Conservation (phyloP, 2,329 filamentous ascomycete species). For the Colletotrichum destructivum region DNA sequence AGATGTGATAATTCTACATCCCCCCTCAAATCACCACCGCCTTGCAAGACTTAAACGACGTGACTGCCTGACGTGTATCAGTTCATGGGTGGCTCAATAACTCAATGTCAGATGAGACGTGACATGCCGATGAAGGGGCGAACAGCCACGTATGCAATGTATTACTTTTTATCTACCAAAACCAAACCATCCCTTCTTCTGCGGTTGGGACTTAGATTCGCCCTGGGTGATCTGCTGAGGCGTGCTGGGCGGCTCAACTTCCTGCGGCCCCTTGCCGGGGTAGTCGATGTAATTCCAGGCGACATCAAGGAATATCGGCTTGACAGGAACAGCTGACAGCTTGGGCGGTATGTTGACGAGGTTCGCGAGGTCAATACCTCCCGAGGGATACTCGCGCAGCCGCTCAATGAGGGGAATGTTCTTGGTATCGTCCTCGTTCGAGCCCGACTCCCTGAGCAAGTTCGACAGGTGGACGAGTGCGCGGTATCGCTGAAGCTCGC, state of each 20-base stretch:
- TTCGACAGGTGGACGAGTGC: constrained; percentile 88
- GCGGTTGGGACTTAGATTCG: constrained; percentile 59
- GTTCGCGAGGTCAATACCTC: constrained; percentile 81
- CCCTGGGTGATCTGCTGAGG: constrained; percentile 42
- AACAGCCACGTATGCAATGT: not conserved
- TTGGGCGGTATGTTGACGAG: constrained; percentile 91
- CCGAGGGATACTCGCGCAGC: constrained; percentile 81
- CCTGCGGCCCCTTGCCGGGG: constrained; percentile 70
- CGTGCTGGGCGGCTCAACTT: constrained; percentile 44
- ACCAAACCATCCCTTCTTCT: constrained; percentile 84
- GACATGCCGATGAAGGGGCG: not conserved
- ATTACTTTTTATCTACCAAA: constrained; percentile 68
- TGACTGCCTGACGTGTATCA: no score
- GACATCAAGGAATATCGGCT: constrained; percentile 95
- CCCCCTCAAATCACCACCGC: constrained; percentile 62
- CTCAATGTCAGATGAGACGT: no score
- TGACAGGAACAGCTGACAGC: constrained; percentile 87
- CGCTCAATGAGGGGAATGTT: constrained; percentile 78
- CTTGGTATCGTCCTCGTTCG: constrained; percentile 61
- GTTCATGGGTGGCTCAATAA: not conserved
- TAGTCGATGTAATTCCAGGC: constrained; percentile 99
- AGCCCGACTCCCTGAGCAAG: constrained; percentile 64
- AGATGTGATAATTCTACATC: constrained; percentile 70
- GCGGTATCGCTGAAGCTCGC: constrained; percentile 84
- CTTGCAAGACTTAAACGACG: no score